Evolutionary conservation across 192 early-diverging fungal genomes (phyloP).

Genomic region (Paraglomus brasilianum): DNA sequence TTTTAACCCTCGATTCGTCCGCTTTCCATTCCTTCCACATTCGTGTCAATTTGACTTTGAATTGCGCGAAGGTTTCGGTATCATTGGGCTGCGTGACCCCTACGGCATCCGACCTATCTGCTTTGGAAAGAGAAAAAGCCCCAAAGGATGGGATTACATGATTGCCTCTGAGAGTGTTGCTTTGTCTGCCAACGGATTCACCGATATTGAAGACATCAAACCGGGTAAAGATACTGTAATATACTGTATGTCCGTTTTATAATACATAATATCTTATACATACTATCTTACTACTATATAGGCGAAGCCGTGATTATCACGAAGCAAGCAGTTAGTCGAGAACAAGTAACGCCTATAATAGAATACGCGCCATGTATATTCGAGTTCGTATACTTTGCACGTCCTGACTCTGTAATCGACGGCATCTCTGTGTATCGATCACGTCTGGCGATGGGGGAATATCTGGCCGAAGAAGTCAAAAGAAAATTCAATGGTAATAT

Average conservation of each 20-base stretch:
- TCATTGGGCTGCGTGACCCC: slow-evolving; percentile 93
- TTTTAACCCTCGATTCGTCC: background rate
- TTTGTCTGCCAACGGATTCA: slow-evolving; percentile 87
- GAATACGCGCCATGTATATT: slow-evolving; percentile 93
- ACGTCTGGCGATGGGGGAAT: slow-evolving; percentile 96
- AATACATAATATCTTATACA: background rate
- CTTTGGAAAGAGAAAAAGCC: slow-evolving; percentile 76
- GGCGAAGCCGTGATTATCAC: slow-evolving; percentile 95
- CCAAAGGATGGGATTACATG: slow-evolving; percentile 91
- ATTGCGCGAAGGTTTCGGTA: slow-evolving; percentile 69
- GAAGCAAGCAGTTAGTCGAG: slow-evolving; percentile 65
- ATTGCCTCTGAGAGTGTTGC: slow-evolving; percentile 96
- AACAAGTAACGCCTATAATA: slow-evolving; percentile 56
- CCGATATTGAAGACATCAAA: slow-evolving; percentile 84
- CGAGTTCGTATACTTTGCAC: slow-evolving; percentile 99
- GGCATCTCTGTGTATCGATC: slow-evolving; percentile 98
- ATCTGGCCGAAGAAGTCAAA: slow-evolving; percentile 82
- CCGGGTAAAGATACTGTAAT: slow-evolving; percentile 54
- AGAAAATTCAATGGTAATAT: slow-evolving; percentile 68
- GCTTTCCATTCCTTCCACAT: background rate
- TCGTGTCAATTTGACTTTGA: slow-evolving; percentile 16
- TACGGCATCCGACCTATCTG: slow-evolving; percentile 96
- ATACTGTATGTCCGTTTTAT: background rate
- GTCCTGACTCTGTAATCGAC: slow-evolving; percentile 98
- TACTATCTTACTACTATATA: background rate